phyloP scores from a whole-genome alignment of 2,329 filamentous ascomycete genomes.

The Aspergillus uvarum region DNA sequence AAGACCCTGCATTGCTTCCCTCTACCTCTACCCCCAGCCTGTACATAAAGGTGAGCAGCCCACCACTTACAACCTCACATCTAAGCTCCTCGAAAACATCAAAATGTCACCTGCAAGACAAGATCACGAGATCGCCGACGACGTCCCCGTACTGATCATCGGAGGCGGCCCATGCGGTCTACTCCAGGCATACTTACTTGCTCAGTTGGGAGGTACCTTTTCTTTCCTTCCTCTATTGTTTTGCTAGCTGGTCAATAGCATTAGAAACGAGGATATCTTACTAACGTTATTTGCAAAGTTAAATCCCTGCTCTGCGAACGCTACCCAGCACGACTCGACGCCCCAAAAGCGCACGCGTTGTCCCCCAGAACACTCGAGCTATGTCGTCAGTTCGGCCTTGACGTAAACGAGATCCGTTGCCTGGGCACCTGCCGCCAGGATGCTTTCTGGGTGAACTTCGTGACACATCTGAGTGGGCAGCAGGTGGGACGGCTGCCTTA shows the following conservation, averaged over 20 bases:
- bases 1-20: neutral
- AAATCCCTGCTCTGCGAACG: conserved; percentile 2
- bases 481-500: conserved; percentile 38
- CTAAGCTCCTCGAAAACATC: neutral
- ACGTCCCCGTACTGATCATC: conserved; percentile 1
- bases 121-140: neutral
- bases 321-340: conserved; percentile 26
- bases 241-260: too few relatives aligned
- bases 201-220: neutral
- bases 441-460: conserved; percentile 44
- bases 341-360: conserved; percentile 32
- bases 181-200: conserved; percentile 2
- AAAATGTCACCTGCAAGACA: conserved; percentile 1
- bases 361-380: conserved; percentile 31
- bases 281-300: neutral
- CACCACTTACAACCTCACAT: neutral
- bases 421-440: conserved; percentile 26
- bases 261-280: neutral
- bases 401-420: conserved; percentile 26
- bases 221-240: too few relatives aligned
- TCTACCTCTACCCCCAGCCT: neutral
- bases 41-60: neutral
- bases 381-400: conserved; percentile 28
- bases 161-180: conserved; percentile 4
- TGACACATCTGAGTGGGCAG: conserved; percentile 39